Conservation (phyloP, 306 rosid species). For the Vicia villosa region DNA sequence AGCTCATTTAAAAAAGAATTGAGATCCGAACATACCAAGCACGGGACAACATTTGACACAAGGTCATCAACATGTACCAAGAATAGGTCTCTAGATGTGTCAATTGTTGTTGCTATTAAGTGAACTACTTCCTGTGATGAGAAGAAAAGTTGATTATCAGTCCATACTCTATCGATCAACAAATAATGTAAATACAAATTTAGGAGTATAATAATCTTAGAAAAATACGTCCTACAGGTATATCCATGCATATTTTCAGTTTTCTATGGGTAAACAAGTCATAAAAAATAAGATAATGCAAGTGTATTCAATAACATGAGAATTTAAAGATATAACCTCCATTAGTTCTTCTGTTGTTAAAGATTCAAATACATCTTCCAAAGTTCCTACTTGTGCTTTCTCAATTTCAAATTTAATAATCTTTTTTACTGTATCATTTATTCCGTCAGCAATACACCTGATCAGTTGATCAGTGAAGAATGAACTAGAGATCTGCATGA, state of each 20-base stretch:
- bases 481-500: conserved; percentile 26
- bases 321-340: conserved; percentile 17
- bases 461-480: not conserved
- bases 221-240: not conserved
- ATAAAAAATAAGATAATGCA: not conserved
- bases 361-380: not conserved
- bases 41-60: conserved; percentile 14
- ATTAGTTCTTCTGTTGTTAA: conserved; percentile 11
- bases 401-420: not conserved
- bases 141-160: not conserved
- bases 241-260: not conserved
- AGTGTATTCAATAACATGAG: not conserved
- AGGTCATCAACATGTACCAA: conserved; percentile 16
- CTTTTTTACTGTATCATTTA: not conserved
- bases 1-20: not conserved
- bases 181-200: not conserved
- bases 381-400: not conserved
- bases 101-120: conserved; percentile 4
- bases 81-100: not conserved
- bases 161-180: not conserved
- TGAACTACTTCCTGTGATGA: conserved; percentile 3
- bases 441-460: not conserved
- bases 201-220: not conserved
- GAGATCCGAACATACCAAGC: conserved; percentile 16
- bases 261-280: not conserved